Conservation (phyloP, 129 eudicot species). For the Pittosporum tobira region DNA sequence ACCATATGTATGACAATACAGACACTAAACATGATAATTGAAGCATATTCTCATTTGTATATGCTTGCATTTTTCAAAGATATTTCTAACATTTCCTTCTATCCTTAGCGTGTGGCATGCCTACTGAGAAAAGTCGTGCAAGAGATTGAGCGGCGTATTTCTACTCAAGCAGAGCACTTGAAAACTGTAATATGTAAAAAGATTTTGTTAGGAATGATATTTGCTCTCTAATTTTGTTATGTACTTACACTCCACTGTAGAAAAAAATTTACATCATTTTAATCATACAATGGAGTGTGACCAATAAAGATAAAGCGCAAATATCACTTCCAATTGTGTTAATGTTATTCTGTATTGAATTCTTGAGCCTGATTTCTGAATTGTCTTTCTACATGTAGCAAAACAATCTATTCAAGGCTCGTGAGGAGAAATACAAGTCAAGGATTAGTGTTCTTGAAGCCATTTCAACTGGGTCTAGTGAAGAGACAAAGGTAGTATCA, state of each 20-base stretch:
- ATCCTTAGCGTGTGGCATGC: conserved; percentile 80
- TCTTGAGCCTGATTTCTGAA: background rate
- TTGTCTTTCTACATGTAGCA: conserved; percentile 48
- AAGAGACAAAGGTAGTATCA: conserved; percentile 54
- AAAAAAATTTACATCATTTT: too few relatives aligned
- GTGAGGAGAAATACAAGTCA: conserved; percentile 89
- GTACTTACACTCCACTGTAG: too few relatives aligned
- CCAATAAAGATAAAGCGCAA: too few relatives aligned
- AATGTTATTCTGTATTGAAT: background rate
- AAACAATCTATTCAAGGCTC: conserved; percentile 72
- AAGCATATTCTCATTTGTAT: background rate
- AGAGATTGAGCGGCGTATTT: conserved; percentile 87
- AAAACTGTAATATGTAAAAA: conserved; percentile 51
- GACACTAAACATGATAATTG: background rate
- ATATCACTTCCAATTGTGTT: too few relatives aligned
- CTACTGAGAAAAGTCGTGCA: conserved; percentile 92
- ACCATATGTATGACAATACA: conserved; percentile 61
- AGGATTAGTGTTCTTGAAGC: conserved; percentile 87
- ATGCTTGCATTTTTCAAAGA: background rate
- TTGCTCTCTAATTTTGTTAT: too few relatives aligned
- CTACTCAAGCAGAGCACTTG: conserved; percentile 90
- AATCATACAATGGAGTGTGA: too few relatives aligned
- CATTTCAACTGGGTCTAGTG: conserved; percentile 69
- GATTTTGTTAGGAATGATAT: too few relatives aligned
- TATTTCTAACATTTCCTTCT: conserved; percentile 8